A percentile compares a stretch with the other conserved stretches of the same genome.
These are phyloP conservation scores for Alternaria sp. DNA, from an alignment of 2,329 filamentous ascomycete species.

Conservation along the genomic window DNA sequence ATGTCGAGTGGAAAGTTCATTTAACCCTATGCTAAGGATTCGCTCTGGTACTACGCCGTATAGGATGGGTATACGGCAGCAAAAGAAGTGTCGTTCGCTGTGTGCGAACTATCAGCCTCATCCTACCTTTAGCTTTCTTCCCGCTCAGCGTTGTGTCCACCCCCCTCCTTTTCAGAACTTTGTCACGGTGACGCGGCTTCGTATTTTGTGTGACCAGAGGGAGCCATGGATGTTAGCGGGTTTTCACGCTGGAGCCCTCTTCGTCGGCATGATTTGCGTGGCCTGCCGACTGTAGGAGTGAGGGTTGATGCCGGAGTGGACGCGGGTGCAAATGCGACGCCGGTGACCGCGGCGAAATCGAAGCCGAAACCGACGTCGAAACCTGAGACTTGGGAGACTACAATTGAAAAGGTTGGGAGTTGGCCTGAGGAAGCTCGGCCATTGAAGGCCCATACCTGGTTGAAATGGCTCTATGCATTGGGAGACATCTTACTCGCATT, in stretches of 20 bases:
- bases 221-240: conserved; percentile 13
- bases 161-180: too few relatives aligned
- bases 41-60: conserved; percentile 32
- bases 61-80: conserved; percentile 4
- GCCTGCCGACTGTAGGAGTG: conserved; percentile 4
- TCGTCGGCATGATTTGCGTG: conserved; percentile 9
- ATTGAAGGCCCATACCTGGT: too few relatives aligned
- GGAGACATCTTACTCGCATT: too few relatives aligned
- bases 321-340: conserved; percentile 9
- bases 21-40: conserved; percentile 22
- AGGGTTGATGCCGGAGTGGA: neutral
- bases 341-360: neutral
- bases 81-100: conserved; percentile 35
- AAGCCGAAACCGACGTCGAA: conserved; percentile 19
- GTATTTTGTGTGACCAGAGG: neutral
- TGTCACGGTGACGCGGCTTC: too few relatives aligned
- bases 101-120: conserved; percentile 27
- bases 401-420: conserved; percentile 28
- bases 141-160: too few relatives aligned
- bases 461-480: too few relatives aligned
- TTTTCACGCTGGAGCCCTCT: conserved; percentile 20
- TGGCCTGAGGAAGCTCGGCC: conserved; percentile 38
- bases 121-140: neutral
- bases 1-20: neutral
- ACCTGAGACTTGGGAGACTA: conserved; percentile 32